Evolutionary conservation across 2,329 filamentous ascomycete genomes (phyloP), one percentile per base, ranked within the genome.

Genomic region (Botryosphaeria agaves): DNA sequence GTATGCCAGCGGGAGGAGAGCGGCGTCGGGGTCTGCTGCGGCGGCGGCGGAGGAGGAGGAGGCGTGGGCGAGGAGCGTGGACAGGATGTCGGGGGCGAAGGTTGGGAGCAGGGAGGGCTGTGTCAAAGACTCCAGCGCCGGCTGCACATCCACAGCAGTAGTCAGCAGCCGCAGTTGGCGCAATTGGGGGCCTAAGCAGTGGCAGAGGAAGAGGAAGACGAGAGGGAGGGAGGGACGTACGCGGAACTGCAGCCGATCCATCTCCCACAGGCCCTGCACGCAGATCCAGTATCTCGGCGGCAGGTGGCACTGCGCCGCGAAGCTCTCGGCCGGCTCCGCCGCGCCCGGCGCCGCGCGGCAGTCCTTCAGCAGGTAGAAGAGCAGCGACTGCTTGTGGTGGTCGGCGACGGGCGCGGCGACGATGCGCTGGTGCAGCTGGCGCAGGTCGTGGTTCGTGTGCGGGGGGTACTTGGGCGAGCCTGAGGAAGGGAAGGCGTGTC

Each of bases 301-400:
- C 30, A 91, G 62, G 38, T 75, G 72, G 4, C 72, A 72, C 15
- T 57, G 56, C 25, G 56, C 53, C 11, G 74, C 71, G 41, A 87
- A 83, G 2, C 47, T 37, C 14, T 64, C 61, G 2, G 72, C 61
- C 5, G 59, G 44, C 20, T 66, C 61, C 12, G 64, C 53, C 3
- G 63, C 60, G 30, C 66, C 60, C 17, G 57, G 47, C 8, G 55
- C 52, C n/a, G n/a, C n/a, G 23, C 76, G 69, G 46, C 77, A 69
- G 49, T 91, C 81, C 44, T 82, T 75, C 3, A 91, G 65, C 23
- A 91, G 60, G 50, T 91, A 92, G 61, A 81, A 91, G 38, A 91
- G 62, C 28, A 89, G 66, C 12, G 82, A 81, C 40, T 84, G 72
- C 51, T 85, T 85, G 56, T 85, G 76, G 50, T 85, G 77, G 32